Conservation (phyloP, 2,329 filamentous ascomycete genomes). For the Colletotrichum sp. region DNA sequence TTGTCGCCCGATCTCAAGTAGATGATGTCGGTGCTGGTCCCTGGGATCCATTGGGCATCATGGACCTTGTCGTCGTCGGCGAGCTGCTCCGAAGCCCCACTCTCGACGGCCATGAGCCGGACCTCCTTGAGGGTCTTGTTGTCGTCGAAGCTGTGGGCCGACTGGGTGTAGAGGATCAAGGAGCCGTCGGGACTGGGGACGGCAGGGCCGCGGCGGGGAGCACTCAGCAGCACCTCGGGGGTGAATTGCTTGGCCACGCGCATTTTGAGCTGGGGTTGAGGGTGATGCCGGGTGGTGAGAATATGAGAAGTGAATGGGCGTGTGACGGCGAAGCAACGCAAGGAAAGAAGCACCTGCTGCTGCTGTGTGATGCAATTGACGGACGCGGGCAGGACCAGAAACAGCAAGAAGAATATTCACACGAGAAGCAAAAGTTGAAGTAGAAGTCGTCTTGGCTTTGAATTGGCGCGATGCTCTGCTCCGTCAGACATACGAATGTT, state of each 20-base stretch:
- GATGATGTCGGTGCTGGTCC: constrained; percentile 31
- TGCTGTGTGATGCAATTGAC: not conserved
- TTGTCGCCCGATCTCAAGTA: constrained; percentile 33
- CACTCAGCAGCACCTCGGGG: constrained; percentile 34
- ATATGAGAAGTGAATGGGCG: not conserved
- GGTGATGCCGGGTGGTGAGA: not conserved
- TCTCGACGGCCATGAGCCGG: constrained; percentile 36
- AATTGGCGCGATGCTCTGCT: not conserved
- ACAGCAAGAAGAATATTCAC: not conserved
- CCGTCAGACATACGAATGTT: constrained; percentile 1
- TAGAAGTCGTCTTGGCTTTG: not conserved
- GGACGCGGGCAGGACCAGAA: not conserved
- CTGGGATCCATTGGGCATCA: constrained; percentile 42
- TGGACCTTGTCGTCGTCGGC: constrained; percentile 31
- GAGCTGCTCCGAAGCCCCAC: constrained; percentile 29
- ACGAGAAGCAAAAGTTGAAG: not conserved
- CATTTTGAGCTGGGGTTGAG: constrained; percentile 12
- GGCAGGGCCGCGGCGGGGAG: constrained; percentile 34
- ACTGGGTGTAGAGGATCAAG: constrained; percentile 44
- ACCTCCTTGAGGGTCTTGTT: constrained; percentile 36
- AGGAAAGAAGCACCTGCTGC: not conserved
- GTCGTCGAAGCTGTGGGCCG: constrained; percentile 38
- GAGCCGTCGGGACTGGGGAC: constrained; percentile 46
- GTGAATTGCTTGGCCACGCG: constrained; percentile 30
- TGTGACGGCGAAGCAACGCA: not conserved